These are phyloP conservation scores for Saccharum officinarum DNA, from an alignment of 176 grass and related monocot genomes.

Conservation along the genomic window DNA sequence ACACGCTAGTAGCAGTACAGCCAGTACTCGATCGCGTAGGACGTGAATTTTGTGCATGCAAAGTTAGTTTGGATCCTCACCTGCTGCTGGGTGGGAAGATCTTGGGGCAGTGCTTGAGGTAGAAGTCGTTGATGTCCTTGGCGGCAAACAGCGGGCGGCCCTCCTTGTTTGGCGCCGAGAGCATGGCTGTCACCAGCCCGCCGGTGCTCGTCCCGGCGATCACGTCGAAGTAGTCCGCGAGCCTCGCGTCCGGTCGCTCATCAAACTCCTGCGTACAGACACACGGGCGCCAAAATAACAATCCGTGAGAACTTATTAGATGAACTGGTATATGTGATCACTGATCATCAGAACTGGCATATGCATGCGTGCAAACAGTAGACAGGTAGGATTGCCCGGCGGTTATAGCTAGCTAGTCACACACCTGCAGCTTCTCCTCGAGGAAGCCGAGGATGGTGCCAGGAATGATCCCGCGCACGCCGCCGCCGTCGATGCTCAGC, in stretches of 20 bases:
- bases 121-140: conserved; percentile 46
- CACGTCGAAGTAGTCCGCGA: conserved; percentile 79
- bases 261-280: no score
- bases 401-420: no score
- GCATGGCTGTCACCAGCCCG: conserved; percentile 43
- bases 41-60: no score
- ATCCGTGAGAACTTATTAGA: no score
- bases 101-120: conserved; percentile 38
- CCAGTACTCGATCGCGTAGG: no score
- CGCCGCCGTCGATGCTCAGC: conserved; percentile 56
- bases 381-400: no score
- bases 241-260: neutral
- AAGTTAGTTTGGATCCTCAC: no score
- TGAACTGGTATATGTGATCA: no score
- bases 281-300: no score
- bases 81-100: conserved; percentile 21
- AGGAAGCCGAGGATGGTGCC: conserved; percentile 55
- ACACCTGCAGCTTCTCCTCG: conserved; percentile 48
- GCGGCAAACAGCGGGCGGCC: conserved; percentile 37
- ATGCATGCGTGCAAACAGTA: no score
- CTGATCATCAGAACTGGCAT: no score
- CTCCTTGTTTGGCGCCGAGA: conserved; percentile 6
- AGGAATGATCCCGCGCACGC: conserved; percentile 54
- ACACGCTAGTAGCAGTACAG: no score
- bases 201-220: conserved; percentile 76